These are phyloP conservation scores for Tuber microsphaerosporum DNA, from an alignment of 495 filamentous ascomycete species.

Conservation along the genomic window DNA sequence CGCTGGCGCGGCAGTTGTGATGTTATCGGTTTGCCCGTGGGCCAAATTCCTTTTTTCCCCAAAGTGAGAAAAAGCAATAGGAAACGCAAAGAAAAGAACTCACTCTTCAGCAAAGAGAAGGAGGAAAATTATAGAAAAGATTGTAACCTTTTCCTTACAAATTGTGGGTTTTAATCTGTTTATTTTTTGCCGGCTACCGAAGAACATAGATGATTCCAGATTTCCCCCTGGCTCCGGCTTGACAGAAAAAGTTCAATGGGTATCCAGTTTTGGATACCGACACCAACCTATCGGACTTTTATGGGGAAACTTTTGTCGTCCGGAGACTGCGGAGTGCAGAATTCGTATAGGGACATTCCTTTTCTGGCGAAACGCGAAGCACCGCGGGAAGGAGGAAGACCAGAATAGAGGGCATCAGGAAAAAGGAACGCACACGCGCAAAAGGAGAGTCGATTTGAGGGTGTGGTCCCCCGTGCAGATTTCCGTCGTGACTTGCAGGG, in stretches of 20 bases:
- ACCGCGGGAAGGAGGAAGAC: constrained; percentile 10
- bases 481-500: constrained; percentile 33
- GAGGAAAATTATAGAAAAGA: neutral
- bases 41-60: neutral
- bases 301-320: constrained; percentile 7
- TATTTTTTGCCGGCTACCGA: constrained; percentile 31
- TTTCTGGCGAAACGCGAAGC: constrained; percentile 26
- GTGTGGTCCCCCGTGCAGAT: constrained; percentile 22
- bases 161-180: neutral
- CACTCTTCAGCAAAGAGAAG: neutral
- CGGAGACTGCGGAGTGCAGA: constrained; percentile 18
- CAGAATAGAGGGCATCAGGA: neutral
- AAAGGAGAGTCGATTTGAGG: constrained; percentile 17
- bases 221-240: constrained; percentile 4
- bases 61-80: neutral
- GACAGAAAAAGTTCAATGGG: constrained; percentile 13
- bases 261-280: constrained; percentile 20
- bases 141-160: neutral
- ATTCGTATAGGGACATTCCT: constrained; percentile 11
- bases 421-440: constrained; percentile 20
- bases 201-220: neutral
- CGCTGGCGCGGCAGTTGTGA: constrained; percentile 35
- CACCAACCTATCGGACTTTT: constrained; percentile 18
- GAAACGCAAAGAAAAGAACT: neutral
- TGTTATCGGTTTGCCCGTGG: neutral